phyloP scores from a whole-genome alignment of 2,329 filamentous ascomycete species.

The Monilinia vaccinii-corymbosi region DNA sequence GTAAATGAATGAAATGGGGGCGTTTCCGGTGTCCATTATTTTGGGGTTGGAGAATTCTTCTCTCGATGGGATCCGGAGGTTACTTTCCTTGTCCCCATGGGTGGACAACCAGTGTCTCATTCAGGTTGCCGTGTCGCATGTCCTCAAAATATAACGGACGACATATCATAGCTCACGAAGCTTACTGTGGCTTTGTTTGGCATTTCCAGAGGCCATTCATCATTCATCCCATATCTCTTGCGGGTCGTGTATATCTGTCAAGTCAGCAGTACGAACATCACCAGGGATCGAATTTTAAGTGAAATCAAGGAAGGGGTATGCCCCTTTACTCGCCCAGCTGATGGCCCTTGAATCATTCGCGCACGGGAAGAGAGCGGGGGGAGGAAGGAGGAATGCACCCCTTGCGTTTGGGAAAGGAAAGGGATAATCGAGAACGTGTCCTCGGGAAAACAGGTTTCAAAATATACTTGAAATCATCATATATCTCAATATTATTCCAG shows the following conservation, averaged over 20 bases:
- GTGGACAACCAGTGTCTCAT: neutral
- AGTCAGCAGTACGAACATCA: neutral
- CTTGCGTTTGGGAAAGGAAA: neutral
- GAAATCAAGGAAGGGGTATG: neutral
- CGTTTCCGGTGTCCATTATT: neutral
- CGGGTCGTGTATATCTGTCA: neutral
- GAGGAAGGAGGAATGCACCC: neutral
- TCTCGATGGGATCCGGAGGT: neutral
- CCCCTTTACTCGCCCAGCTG: neutral
- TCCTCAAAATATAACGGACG: neutral
- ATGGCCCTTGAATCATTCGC: neutral
- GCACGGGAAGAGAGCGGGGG: neutral
- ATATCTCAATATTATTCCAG: neutral
- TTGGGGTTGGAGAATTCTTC: neutral
- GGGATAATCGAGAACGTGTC: neutral
- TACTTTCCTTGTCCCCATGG: neutral
- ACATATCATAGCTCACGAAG: neutral
- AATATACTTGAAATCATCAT: too few species aligned
- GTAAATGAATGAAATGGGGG: neutral
- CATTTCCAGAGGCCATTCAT: neutral
- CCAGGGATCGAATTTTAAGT: neutral
- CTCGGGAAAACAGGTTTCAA: neutral
- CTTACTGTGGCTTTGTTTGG: neutral
- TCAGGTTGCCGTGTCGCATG: slow-evolving; percentile 1
- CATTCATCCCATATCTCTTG: neutral